phyloP scores from a whole-genome alignment of 441 rosid genomes.

The Pelargonium fulgidum region DNA sequence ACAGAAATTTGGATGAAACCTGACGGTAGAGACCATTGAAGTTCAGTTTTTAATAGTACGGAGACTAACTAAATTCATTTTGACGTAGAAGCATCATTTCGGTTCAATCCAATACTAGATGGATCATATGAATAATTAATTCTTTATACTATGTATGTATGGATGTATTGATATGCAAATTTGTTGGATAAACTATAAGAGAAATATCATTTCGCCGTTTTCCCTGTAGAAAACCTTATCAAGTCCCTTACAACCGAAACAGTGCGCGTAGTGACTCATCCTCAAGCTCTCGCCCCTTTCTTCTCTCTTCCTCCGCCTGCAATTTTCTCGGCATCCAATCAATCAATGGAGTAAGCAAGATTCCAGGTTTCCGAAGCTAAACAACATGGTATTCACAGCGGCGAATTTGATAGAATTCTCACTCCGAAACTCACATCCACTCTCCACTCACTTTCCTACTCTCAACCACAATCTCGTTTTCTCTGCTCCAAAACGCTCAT shows the following conservation, averaged over 20 bases:
- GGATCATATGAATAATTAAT: too few relatives aligned
- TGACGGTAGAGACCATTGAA: too few relatives aligned
- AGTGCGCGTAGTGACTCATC: not conserved
- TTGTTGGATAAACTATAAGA: too few relatives aligned
- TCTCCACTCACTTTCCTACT: slow-evolving; percentile 30
- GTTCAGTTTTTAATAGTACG: too few relatives aligned
- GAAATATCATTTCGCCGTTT: too few relatives aligned
- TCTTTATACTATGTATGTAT: too few relatives aligned
- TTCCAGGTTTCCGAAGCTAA: not conserved
- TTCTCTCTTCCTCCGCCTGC: slow-evolving; percentile 24
- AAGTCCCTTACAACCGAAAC: slow-evolving; percentile 2
- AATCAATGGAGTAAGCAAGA: slow-evolving; percentile 16
- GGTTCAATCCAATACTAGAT: too few relatives aligned
- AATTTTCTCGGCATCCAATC: slow-evolving; percentile 21
- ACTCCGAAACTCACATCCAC: slow-evolving; percentile 38
- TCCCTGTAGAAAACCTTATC: slow-evolving; percentile 11
- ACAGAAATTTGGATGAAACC: too few relatives aligned
- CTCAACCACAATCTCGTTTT: slow-evolving; percentile 30
- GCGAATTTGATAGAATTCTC: slow-evolving; percentile 62
- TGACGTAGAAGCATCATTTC: too few relatives aligned
- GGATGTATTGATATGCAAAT: too few relatives aligned
- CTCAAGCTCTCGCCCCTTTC: not conserved
- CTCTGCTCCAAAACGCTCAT: slow-evolving; percentile 35
- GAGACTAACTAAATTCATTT: too few relatives aligned
- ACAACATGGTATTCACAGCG: slow-evolving; percentile 45